Conservation (phyloP, 352 stramenopile genomes). For the Globisporangium mamillatum region DNA sequence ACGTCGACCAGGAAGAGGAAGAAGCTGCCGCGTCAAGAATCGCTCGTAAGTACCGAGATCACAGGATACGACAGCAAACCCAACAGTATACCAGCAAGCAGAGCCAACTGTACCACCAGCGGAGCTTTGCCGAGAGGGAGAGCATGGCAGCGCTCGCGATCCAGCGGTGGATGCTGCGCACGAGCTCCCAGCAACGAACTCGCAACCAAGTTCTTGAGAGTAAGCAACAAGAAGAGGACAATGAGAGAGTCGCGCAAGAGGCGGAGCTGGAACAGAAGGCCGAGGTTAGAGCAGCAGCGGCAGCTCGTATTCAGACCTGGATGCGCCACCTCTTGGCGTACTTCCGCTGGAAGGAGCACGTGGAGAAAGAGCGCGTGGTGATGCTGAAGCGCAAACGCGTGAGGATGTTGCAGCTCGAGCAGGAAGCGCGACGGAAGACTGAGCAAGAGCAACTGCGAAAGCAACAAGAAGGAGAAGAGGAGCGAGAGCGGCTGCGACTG, state of each 20-base stretch:
- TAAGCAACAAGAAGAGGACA: not conserved
- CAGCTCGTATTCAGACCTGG: slow-evolving; percentile 21
- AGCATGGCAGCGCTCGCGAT: slow-evolving; percentile 28
- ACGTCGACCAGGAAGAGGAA: slow-evolving; percentile 3
- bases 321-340: slow-evolving; percentile 24
- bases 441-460: slow-evolving; percentile 12
- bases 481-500: slow-evolving; percentile 3
- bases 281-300: not conserved
- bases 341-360: slow-evolving; percentile 25
- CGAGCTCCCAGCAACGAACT: slow-evolving; percentile 25
- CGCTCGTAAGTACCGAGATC: slow-evolving; percentile 27
- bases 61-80: slow-evolving; percentile 19
- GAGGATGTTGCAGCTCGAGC: slow-evolving; percentile 8
- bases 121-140: slow-evolving; percentile 16
- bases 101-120: slow-evolving; percentile 9
- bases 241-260: not conserved
- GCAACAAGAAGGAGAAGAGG: not conserved
- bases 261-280: slow-evolving; percentile 7
- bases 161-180: slow-evolving; percentile 39
- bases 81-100: not conserved
- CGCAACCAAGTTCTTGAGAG: not conserved
- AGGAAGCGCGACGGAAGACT: slow-evolving; percentile 6
- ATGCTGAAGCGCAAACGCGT: slow-evolving; percentile 8
- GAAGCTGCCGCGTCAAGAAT: slow-evolving; percentile 29
- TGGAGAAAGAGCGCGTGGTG: slow-evolving; percentile 10